Base-by-base conservation (phyloP, 257 asterid genomes). In the Nicotiana benthamiana region DNA sequence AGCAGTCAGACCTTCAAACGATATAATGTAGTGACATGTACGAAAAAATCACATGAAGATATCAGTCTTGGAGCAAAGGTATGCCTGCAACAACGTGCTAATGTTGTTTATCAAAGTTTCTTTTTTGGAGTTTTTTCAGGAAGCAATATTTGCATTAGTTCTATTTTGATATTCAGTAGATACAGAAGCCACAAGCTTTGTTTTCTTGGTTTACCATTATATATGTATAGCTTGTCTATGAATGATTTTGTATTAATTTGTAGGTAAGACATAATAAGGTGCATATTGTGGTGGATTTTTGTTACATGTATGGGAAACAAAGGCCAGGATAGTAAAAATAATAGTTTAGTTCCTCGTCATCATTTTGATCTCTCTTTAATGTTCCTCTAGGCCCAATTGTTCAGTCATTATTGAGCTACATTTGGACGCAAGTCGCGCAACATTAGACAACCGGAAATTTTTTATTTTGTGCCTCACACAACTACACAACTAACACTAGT, bases 31-130 rank as follows among this genome's bases (percentile, higher is more conserved):
- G 34, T 80, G 75, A 79, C 92, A 30, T 86, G 91, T 85, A 84
- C 81, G 30, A 79, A 77, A 16, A 87, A 84, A 17, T 62, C 87
- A 12, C 82, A 79, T 78, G 82, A 88, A 26, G 82, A 77, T 75
- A 27, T 62, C 20, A 82, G 76, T 75, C 59, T 82, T 52, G 75
- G 85, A 84, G 81, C 89, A 1, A 93, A 93, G 96, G 94, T 91
- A 84, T 27, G 15, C 70, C 6, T 54, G 7, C 70, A 70, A 70
- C 22, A 8, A 11, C 22, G 36, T 20, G 1, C 46, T 32, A 24
- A 46, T 36, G 9, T 24, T 70, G 32, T n/a, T 27, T 1, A 20
- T 52, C 18, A 1, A 26, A 7, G 57, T 70, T 61, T 34, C 12
- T 11, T 64, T 43, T 75, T 32, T 51, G 18, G 10, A 27, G 51